Percentiles rank a stretch among this genome's conserved stretches.
Conservation (phyloP, 805 yeast genomes). For the Scheffersomyces coipomensis region DNA sequence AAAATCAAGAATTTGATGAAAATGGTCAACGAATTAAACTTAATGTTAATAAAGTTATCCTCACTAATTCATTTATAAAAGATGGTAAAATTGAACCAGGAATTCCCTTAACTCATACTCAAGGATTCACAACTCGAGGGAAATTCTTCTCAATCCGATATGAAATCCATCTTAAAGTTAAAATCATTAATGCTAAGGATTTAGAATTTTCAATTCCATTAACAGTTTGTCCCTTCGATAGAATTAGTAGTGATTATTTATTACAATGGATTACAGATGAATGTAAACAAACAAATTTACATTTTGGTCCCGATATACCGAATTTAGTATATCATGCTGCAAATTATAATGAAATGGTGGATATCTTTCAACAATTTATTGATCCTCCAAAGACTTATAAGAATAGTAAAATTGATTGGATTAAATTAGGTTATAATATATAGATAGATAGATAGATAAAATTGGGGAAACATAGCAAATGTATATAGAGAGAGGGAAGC, state of each 20-base stretch:
- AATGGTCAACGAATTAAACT: background rate
- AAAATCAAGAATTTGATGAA: constrained; percentile 4
- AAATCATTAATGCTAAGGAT: constrained; percentile 48
- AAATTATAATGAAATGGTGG: constrained; percentile 19
- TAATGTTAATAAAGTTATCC: constrained; percentile 1
- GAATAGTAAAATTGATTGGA: constrained; percentile 35
- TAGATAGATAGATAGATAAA: too few species aligned
- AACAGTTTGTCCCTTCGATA: constrained; percentile 53
- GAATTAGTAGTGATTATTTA: constrained; percentile 45
- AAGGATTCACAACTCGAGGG: constrained; percentile 51
- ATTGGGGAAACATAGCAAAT: too few species aligned
- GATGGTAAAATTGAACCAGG: constrained; percentile 30
- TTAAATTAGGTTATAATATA: constrained; percentile 35
- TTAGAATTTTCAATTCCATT: constrained; percentile 51
- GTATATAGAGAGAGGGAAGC: too few species aligned
- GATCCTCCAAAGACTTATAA: constrained; percentile 28
- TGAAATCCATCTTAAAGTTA: constrained; percentile 49
- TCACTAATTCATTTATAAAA: constrained; percentile 10
- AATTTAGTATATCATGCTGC: constrained; percentile 15
- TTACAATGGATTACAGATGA: constrained; percentile 55
- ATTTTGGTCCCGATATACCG: constrained; percentile 31
- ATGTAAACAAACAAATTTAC: constrained; percentile 41
- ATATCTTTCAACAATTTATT: constrained; percentile 17
- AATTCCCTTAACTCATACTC: constrained; percentile 45
- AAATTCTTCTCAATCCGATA: constrained; percentile 51